These are phyloP conservation scores for Globisporangium canariense DNA, from an alignment of 352 stramenopile genomes.

Conservation along the genomic window DNA sequence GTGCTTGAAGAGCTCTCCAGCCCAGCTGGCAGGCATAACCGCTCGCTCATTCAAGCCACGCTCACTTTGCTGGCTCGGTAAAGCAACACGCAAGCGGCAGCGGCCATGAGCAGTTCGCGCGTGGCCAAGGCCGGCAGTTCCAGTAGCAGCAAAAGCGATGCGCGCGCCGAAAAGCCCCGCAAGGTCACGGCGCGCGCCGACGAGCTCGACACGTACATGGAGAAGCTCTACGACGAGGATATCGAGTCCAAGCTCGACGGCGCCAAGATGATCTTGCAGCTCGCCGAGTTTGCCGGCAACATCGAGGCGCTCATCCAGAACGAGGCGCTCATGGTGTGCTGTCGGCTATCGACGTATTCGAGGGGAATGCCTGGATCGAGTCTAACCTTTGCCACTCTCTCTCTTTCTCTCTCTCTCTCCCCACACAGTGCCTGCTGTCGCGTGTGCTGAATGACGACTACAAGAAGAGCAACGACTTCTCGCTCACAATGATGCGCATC, in stretches of 20 bases:
- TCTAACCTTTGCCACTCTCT: not conserved
- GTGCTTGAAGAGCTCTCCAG: too few relatives aligned
- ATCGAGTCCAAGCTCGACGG: slow-evolving; percentile 84
- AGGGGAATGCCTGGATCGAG: not conserved
- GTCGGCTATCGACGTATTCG: not conserved
- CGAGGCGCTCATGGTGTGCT: slow-evolving; percentile 88
- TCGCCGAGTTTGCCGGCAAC: slow-evolving; percentile 87
- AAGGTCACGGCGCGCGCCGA: slow-evolving; percentile 64
- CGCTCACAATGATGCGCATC: slow-evolving; percentile 93
- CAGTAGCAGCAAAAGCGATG: slow-evolving; percentile 14
- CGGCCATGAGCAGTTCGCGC: slow-evolving; percentile 19
- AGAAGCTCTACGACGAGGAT: slow-evolving; percentile 92
- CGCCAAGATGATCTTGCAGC: slow-evolving; percentile 89
- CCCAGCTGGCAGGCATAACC: not conserved
- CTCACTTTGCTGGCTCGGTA: not conserved
- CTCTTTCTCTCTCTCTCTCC: not conserved
- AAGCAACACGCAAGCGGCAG: not conserved
- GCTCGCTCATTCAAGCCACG: not conserved
- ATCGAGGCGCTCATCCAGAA: slow-evolving; percentile 93
- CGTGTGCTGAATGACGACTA: slow-evolving; percentile 94
- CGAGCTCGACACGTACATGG: slow-evolving; percentile 91
- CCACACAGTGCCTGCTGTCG: slow-evolving; percentile 76
- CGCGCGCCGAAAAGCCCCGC: slow-evolving; percentile 32
- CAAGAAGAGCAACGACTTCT: slow-evolving; percentile 93
- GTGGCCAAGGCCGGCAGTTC: not conserved